Evolutionary conservation across 2,329 filamentous ascomycete species (phyloP).

Genomic region (Diatrype stigma): DNA sequence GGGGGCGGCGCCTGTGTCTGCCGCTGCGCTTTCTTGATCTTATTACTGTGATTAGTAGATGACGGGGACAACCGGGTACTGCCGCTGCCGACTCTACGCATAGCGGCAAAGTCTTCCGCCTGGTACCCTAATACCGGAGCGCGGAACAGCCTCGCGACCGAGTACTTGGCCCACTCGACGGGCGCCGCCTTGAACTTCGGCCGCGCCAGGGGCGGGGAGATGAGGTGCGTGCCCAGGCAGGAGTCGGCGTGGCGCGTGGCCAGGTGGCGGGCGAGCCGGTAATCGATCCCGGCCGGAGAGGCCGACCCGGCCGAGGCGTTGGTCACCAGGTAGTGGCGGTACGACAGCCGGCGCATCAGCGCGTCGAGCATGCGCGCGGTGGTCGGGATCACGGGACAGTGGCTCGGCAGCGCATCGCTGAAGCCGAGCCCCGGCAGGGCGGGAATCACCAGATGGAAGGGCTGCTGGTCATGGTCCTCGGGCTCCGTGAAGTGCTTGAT

Average conservation of each 20-base stretch:
- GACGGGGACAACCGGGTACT: neutral
- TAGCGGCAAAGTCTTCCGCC: conserved; percentile 44
- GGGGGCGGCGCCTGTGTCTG: too few species aligned
- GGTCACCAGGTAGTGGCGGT: conserved; percentile 53
- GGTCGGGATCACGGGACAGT: conserved; percentile 43
- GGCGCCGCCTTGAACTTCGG: conserved; percentile 43
- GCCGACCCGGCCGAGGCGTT: conserved; percentile 46
- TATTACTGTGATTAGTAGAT: too few species aligned
- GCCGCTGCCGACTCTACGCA: conserved; percentile 25
- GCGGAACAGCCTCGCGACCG: conserved; percentile 45
- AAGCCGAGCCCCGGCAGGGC: conserved; percentile 65
- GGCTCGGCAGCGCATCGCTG: conserved; percentile 55
- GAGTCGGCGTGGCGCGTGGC: conserved; percentile 42
- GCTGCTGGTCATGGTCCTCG: conserved; percentile 39
- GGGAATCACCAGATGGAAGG: conserved; percentile 64
- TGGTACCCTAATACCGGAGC: conserved; percentile 53
- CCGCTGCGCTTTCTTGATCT: too few species aligned
- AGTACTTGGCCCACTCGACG: conserved; percentile 52
- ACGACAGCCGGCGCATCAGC: conserved; percentile 58
- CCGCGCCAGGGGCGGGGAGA: conserved; percentile 49
- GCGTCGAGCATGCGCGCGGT: conserved; percentile 53
- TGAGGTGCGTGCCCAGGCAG: conserved; percentile 58
- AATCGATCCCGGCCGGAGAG: conserved; percentile 48
- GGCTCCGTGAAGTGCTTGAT: conserved; percentile 52
- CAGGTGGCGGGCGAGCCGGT: conserved; percentile 44